Conservation (phyloP, 495 filamentous ascomycete genomes). For the Mycothermus thermophilus region DNA sequence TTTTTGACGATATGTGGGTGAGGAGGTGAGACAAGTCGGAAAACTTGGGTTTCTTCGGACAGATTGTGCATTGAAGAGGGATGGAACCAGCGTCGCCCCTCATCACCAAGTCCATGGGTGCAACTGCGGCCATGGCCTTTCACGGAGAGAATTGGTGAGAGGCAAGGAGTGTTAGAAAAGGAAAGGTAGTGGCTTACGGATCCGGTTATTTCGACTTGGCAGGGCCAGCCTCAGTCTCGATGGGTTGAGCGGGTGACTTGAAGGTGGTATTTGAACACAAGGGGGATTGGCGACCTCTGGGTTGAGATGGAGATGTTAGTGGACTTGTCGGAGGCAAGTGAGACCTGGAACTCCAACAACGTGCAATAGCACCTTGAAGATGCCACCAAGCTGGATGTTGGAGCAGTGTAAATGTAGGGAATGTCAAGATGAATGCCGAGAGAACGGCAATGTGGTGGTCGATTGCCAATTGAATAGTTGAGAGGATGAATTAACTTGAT, state of each 20-base stretch:
- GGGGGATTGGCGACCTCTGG: no score
- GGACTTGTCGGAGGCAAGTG: slow-evolving; percentile 12
- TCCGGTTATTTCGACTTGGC: background rate
- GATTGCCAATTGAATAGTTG: no score
- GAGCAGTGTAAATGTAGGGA: no score
- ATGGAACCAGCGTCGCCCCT: slow-evolving; percentile 21
- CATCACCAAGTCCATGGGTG: slow-evolving; percentile 17
- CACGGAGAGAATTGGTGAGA: background rate
- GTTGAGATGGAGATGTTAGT: no score
- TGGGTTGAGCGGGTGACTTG: background rate
- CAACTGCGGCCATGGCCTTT: slow-evolving; percentile 24
- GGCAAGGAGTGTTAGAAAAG: slow-evolving; percentile 10
- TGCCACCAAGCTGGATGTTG: no score
- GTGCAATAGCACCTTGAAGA: no score
- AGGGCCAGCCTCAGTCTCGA: slow-evolving; percentile 10
- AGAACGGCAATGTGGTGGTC: no score
- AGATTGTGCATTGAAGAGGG: slow-evolving; percentile 64
- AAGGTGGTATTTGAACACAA: background rate
- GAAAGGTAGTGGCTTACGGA: slow-evolving; percentile 11
- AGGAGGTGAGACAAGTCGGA: slow-evolving; percentile 81
- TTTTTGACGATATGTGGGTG: slow-evolving; percentile 77
- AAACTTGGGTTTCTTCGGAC: slow-evolving; percentile 61
- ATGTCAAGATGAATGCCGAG: no score
- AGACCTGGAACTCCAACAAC: slow-evolving; percentile 3
- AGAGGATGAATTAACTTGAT: no score